Percentiles rank a stretch among this genome's conserved stretches.
Conservation (phyloP, 805 yeast species). For the Ogataea kodamae region DNA sequence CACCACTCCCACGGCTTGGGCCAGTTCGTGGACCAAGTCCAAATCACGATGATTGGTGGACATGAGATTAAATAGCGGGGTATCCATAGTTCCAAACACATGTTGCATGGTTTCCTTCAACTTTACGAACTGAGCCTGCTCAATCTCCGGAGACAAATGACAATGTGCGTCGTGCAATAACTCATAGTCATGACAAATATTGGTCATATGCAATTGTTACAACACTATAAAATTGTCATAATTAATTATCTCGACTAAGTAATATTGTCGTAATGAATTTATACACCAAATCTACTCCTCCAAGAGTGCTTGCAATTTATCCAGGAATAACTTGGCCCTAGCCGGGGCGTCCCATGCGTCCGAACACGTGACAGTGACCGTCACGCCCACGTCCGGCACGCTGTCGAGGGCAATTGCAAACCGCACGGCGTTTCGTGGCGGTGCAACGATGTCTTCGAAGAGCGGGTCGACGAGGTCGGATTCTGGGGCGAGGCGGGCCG, state of each 20-base stretch:
- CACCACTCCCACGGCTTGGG: slow-evolving; percentile 22
- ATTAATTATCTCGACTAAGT: too few relatives aligned
- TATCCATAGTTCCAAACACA: slow-evolving; percentile 3
- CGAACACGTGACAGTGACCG: slow-evolving; percentile 36
- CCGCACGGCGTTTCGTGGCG: slow-evolving; percentile 40
- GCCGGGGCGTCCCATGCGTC: slow-evolving; percentile 44
- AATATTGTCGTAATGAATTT: slow-evolving; percentile 4
- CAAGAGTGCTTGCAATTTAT: slow-evolving; percentile 23
- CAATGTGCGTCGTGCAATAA: slow-evolving; percentile 39
- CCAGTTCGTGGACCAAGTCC: slow-evolving; percentile 24
- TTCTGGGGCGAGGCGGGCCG: slow-evolving; percentile 30
- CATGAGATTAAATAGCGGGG: slow-evolving; percentile 38
- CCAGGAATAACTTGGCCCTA: slow-evolving; percentile 38
- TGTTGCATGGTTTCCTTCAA: slow-evolving; percentile 5
- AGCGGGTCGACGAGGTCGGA: slow-evolving; percentile 55
- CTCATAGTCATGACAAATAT: slow-evolving; percentile 1
- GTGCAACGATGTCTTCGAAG: slow-evolving; percentile 56
- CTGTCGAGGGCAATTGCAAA: slow-evolving; percentile 33
- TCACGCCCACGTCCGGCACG: slow-evolving; percentile 21
- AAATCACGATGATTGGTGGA: slow-evolving; percentile 43
- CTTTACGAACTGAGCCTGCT: slow-evolving; percentile 4
- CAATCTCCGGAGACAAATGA: slow-evolving; percentile 32
- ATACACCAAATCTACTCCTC: slow-evolving; percentile 13
- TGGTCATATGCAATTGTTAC: too few relatives aligned
- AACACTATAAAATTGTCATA: too few relatives aligned